Evolutionary conservation across 768 basidiomycete genomes (phyloP).

Genomic region (Jaapia argillacea): DNA sequence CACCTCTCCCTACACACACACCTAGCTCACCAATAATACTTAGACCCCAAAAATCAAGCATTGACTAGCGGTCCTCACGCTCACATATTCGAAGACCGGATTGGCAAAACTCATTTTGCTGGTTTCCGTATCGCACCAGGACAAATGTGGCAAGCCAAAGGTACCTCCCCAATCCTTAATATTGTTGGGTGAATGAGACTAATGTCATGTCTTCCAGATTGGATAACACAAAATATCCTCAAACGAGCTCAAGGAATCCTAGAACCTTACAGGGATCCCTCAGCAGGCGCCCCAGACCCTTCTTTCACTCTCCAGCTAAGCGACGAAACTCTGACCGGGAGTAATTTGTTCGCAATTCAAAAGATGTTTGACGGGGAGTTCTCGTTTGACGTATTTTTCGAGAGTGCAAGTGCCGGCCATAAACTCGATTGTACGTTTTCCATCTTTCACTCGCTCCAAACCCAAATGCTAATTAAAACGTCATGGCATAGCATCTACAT

Average conservation of each 20-base stretch:
- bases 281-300: constrained; percentile 56
- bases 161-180: constrained; percentile 23
- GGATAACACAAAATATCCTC: constrained; percentile 51
- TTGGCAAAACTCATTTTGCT: constrained; percentile 63
- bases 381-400: constrained; percentile 84
- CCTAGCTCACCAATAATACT: background rate
- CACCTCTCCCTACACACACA: background rate
- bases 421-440: constrained; percentile 51
- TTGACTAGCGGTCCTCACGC: constrained; percentile 47
- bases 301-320: constrained; percentile 70
- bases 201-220: constrained; percentile 30
- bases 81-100: constrained; percentile 43
- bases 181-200: background rate
- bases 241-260: constrained; percentile 45
- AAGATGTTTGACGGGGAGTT: constrained; percentile 79
- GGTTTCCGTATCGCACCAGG: constrained; percentile 54
- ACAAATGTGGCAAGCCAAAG: constrained; percentile 79
- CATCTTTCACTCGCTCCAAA: constrained; percentile 1
- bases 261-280: constrained; percentile 40
- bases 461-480: constrained; percentile 3
- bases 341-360: constrained; percentile 83
- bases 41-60: constrained; percentile 50
- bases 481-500: constrained; percentile 36
- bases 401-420: constrained; percentile 59
- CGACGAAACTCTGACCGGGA: constrained; percentile 59